Base-by-base conservation (phyloP, 306 rosid species). In the Quercus mongolica region DNA sequence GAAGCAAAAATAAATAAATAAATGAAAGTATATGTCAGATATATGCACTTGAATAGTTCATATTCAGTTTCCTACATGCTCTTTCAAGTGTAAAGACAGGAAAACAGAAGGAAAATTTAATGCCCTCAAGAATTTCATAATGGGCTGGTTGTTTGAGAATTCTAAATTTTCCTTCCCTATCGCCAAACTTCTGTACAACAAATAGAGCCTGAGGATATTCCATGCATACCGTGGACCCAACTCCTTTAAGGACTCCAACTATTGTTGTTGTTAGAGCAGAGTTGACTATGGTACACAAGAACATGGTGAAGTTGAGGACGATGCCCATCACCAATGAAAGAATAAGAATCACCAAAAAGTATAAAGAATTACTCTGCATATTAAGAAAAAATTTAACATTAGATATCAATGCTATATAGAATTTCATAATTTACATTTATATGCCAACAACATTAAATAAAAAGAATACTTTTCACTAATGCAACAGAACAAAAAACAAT, bases 201-300 rank as follows among this genome's bases (percentile, higher is more conserved):
- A 80, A 59, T 69, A 85, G 44, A 70, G 5, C 69, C 56, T 67
- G 21, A 61, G 52, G 46, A 72, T 30, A 44, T 41, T 77, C 46
- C 52, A 54, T 20, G 70, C 95, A 81, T 87, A 95, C 98, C 81
- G 98, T 95, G 67, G 99, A 93, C 69, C 92, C 99, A 82, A 95
- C 99, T 8, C 99, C 99, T 82, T 95, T 95, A 83, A 95, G 99
- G 81, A 95, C 97, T 11, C 98, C 99, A 33, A 95, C 98, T 51
- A 95, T 93, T 35, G 99, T 93, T 57, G 99, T 95, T 54, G 99
- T 91, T 41, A 95, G 86, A 81, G 98, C 97, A 15, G 98, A 95
- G 88, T 95, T 95, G 80, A 93, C 96, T 71, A 93, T 82, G 80
- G 99, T 95, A 83, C 99, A 95, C 82, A 91, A 85, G 90, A 95